These are phyloP conservation scores for Acer yangbiense DNA, from an alignment of 345 rosid genomes.

Conservation along the genomic window DNA sequence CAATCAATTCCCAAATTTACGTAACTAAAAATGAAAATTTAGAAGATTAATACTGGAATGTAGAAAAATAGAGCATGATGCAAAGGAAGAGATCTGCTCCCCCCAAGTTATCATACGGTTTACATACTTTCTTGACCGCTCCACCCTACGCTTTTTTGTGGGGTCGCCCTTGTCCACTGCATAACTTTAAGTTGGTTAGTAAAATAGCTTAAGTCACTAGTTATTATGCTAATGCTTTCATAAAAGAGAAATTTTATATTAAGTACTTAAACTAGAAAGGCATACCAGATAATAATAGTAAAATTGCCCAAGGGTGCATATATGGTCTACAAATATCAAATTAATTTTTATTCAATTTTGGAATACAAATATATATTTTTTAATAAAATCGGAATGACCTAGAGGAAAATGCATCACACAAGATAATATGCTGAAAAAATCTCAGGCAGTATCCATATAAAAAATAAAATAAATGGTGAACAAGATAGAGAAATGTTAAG, in stretches of 20 bases:
- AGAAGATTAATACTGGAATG: not conserved
- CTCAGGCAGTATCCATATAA: no score
- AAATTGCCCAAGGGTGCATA: not conserved
- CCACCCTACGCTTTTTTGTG: slow-evolving; percentile 77
- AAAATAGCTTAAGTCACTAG: not conserved
- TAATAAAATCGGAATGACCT: no score
- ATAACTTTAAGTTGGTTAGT: slow-evolving; percentile 26
- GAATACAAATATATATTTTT: not conserved
- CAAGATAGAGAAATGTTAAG: no score
- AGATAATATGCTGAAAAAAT: no score
- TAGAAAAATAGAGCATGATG: not conserved
- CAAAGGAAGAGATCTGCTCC: slow-evolving; percentile 1
- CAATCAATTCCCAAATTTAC: not conserved
- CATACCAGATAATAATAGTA: not conserved
- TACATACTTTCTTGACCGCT: slow-evolving; percentile 70
- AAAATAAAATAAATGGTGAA: no score
- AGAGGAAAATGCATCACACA: no score
- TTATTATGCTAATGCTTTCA: not conserved
- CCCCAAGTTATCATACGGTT: slow-evolving; percentile 7
- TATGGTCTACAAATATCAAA: not conserved
- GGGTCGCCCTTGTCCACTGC: slow-evolving; percentile 72
- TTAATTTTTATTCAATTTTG: not conserved
- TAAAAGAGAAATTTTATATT: not conserved
- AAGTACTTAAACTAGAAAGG: not conserved
- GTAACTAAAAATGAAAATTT: not conserved